Conservation (phyloP, 768 basidiomycete genomes). For the Tulasnella sp. region DNA sequence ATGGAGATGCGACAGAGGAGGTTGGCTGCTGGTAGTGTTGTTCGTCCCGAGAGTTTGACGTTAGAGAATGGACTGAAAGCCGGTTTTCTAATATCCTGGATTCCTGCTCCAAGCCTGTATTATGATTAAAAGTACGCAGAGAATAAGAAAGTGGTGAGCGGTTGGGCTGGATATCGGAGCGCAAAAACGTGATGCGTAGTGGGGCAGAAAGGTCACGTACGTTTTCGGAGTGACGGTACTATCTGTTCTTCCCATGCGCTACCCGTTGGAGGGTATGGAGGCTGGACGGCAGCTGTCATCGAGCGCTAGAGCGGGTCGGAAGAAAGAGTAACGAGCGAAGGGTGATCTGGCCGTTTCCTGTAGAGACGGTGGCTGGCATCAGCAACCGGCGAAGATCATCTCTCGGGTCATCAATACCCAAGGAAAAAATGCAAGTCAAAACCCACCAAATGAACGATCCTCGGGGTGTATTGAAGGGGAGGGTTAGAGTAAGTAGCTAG, state of each 20-base stretch:
- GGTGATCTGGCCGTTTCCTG: slow-evolving; percentile 3
- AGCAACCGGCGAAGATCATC: slow-evolving; percentile 13
- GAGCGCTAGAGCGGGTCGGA: background rate
- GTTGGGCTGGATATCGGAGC: slow-evolving; percentile 24
- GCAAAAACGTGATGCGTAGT: slow-evolving; percentile 25
- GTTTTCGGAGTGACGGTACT: slow-evolving; percentile 77
- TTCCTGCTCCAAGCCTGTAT: slow-evolving; percentile 75
- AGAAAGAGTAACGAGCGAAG: slow-evolving; percentile 12
- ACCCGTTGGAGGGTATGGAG: slow-evolving; percentile 13
- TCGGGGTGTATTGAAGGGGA: background rate
- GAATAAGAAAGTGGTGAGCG: background rate
- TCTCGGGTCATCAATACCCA: background rate
- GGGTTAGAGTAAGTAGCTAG: background rate
- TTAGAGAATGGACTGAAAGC: slow-evolving; percentile 72
- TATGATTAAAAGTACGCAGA: slow-evolving; percentile 12
- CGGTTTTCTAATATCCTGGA: slow-evolving; percentile 76
- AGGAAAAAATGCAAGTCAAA: background rate
- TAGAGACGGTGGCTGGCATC: slow-evolving; percentile 17
- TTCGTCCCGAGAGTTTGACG: slow-evolving; percentile 62
- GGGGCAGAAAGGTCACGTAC: slow-evolving; percentile 50
- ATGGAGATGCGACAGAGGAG: slow-evolving; percentile 29
- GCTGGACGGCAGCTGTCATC: slow-evolving; percentile 28
- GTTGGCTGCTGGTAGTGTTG: slow-evolving; percentile 39
- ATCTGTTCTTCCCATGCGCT: slow-evolving; percentile 76
- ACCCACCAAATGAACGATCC: background rate